Conservation (phyloP, 106 monocot genomes). For the Dioscorea alata region DNA sequence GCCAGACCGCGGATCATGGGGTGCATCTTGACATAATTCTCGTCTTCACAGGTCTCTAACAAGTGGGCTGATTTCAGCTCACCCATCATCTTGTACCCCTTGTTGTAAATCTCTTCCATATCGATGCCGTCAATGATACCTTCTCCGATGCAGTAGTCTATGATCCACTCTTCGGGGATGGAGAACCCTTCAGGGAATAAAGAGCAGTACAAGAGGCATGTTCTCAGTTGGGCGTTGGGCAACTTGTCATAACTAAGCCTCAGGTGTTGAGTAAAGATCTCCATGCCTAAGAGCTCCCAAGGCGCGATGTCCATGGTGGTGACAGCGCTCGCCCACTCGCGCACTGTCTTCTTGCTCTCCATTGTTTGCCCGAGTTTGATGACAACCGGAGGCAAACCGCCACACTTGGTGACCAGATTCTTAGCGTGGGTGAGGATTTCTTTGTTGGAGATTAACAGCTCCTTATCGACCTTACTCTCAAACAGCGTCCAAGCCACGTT, state of each 20-base stretch:
- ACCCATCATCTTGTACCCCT: not conserved
- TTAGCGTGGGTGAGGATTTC: conserved; percentile 11
- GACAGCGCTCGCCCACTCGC: conserved; percentile 26
- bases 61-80: not conserved
- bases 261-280: conserved; percentile 8
- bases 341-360: conserved; percentile 20
- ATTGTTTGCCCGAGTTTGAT: conserved; percentile 23
- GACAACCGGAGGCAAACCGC: conserved; percentile 29
- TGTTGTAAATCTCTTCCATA: not conserved
- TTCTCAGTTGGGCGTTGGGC: conserved; percentile 5
- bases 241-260: conserved; percentile 42
- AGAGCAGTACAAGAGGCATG: conserved; percentile 31
- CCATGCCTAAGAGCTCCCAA: conserved; percentile 28
- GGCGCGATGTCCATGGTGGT: conserved; percentile 8
- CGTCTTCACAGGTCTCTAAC: not conserved
- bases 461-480: conserved; percentile 13
- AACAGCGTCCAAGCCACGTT: conserved; percentile 29
- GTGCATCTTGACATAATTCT: not conserved
- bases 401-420: conserved; percentile 14
- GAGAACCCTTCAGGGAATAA: conserved; percentile 24
- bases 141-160: conserved; percentile 33
- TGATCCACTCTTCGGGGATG: conserved; percentile 11
- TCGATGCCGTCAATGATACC: conserved; percentile 22
- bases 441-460: not conserved
- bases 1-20: not conserved